These are phyloP conservation scores for Obelidium mucronatum DNA, from an alignment of 192 early-diverging fungal species.

Conservation along the genomic window DNA sequence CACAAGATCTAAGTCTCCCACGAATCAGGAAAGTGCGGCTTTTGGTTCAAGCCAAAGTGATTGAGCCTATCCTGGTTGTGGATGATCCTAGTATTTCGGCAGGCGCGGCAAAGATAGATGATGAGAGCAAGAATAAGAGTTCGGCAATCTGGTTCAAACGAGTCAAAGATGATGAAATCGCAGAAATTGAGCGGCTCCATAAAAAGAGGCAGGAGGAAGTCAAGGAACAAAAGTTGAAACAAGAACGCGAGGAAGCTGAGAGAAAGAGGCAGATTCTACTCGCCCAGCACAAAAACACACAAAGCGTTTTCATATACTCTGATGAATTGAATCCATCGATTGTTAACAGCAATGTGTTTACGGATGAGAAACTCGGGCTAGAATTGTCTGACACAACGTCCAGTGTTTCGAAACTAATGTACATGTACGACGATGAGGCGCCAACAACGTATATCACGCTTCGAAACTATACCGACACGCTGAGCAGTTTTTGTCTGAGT, in stretches of 20 bases:
- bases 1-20: constrained; percentile 14
- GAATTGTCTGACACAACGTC: not conserved
- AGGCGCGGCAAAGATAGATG: not conserved
- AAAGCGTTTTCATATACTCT: constrained; percentile 14
- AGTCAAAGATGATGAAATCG: constrained; percentile 4
- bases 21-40: constrained; percentile 29
- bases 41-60: constrained; percentile 26
- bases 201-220: not conserved
- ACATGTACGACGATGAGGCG: constrained; percentile 2
- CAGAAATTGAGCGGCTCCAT: not conserved
- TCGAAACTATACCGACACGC: constrained; percentile 46
- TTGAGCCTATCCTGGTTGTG: constrained; percentile 8
- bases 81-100: not conserved
- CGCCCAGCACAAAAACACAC: constrained; percentile 10
- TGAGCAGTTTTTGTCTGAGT: constrained; percentile 44
- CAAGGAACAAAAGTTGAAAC: not conserved
- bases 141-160: constrained; percentile 27
- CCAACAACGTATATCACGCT: constrained; percentile 17
- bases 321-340: not conserved
- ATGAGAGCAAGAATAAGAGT: not conserved
- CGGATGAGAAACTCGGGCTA: not conserved
- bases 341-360: constrained; percentile 2
- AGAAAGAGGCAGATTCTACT: not conserved
- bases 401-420: not conserved
- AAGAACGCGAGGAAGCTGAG: not conserved